Base-by-base conservation (phyloP, 129 eudicot genomes). In the Flaveria brownii region DNA sequence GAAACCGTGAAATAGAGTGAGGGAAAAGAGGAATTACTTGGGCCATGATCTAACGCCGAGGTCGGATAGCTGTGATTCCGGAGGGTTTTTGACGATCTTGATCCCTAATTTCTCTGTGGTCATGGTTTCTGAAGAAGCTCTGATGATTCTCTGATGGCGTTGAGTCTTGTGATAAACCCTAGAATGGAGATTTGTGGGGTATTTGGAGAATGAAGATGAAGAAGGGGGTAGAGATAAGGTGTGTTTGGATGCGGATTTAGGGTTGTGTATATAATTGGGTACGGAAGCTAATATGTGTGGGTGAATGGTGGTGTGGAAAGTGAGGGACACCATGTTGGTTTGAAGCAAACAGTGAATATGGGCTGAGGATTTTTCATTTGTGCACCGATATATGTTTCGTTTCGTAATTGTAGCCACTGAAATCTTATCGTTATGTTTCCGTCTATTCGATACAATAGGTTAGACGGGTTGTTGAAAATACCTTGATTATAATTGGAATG, bases 41-140 rank as follows among this genome's bases (percentile, higher is more conserved):
- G 98, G 90, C 98, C 98, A 92, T 41, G 93, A 83, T 30, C 89
- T 85, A 79, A 92, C 92, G 6, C 90, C 96, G 43, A 92, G 90
- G 26, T 84, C 89, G 71, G 90, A 63, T 71, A 92, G 96, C 82
- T 84, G 83, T 22, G 96, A 85, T 68, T 90, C 92, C 1, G 92
- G 88, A 25, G 98, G 98, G 78, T 90, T 92, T 51, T 78, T 83
- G 5, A 83, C 85, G 77, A 92, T 85, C 83, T 88, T 88, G 60
- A 92, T 78, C 2, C 98, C 98, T 54, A 69, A 63, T 81, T 83
- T 85, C 85, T 90, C 96, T 6, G 80, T 81, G n/a, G 78, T 66
- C 88, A 83, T 83, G 14, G 74, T 81, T 42, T 89, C 90, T 10
- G 80, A 47, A 6, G 82, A 68, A 59, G 84, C 74, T 77, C 28